Conservation (phyloP, 768 basidiomycete species). For the Lactarius deliciosus region DNA sequence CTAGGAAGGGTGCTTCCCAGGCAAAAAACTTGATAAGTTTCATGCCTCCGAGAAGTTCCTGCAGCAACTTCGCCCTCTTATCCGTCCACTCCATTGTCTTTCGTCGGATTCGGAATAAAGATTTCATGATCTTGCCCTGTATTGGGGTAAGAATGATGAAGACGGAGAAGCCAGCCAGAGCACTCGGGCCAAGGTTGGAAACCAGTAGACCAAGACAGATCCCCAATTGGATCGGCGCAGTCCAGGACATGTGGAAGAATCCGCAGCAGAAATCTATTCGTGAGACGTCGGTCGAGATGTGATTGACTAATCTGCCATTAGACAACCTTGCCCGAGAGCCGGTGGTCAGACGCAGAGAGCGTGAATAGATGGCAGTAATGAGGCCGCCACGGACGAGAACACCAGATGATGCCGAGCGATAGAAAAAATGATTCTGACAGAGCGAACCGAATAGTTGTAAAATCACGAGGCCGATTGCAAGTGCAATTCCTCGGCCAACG, state of each 20-base stretch:
- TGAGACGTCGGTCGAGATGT: conserved; percentile 90
- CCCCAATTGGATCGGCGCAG: conserved; percentile 71
- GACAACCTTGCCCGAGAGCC: conserved; percentile 77
- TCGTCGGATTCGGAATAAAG: conserved; percentile 62
- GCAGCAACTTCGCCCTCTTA: conserved; percentile 82
- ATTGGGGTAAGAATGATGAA: conserved; percentile 71
- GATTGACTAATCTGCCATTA: conserved; percentile 89
- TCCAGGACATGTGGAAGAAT: conserved; percentile 81
- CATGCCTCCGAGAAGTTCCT: conserved; percentile 88
- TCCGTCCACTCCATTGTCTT: conserved; percentile 90
- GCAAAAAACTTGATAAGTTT: conserved; percentile 92
- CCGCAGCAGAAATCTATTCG: conserved; percentile 86
- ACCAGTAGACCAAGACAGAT: conserved; percentile 77
- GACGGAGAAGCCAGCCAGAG: conserved; percentile 55
- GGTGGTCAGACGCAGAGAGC: conserved; percentile 71
- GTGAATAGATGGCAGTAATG: conserved; percentile 83
- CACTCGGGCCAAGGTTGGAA: conserved; percentile 63
- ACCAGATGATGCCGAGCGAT: conserved; percentile 68
- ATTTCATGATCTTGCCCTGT: conserved; percentile 73
- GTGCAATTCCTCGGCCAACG: conserved; percentile 66
- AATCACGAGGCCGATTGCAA: conserved; percentile 65
- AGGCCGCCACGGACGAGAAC: conserved; percentile 82
- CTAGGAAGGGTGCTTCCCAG: conserved; percentile 82
- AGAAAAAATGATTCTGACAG: conserved; percentile 81
- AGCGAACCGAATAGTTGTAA: conserved; percentile 69